Conservation (phyloP, 805 yeast genomes). For the Kurtzmaniella fragi region DNA sequence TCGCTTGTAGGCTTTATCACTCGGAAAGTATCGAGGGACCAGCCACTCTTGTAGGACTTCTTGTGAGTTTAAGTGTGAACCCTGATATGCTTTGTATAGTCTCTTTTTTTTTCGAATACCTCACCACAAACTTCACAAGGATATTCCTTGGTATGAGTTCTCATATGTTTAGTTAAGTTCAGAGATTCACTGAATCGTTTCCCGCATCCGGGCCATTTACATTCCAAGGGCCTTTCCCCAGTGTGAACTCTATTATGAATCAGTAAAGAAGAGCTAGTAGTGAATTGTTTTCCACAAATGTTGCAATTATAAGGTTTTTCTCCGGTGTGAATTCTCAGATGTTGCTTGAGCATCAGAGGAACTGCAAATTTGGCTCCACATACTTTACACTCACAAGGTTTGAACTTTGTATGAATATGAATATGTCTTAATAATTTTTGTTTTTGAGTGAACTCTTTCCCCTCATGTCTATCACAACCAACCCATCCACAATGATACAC, state of each 20-base stretch:
- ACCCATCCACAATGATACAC: constrained; percentile 73
- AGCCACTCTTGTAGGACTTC: neutral
- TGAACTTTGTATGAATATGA: constrained; percentile 80
- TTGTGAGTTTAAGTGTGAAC: neutral
- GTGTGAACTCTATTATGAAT: constrained; percentile 85
- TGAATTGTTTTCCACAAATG: constrained; percentile 70
- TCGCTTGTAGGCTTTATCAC: no score
- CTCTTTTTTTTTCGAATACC: constrained; percentile 44
- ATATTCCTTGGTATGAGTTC: constrained; percentile 57
- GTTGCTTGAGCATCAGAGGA: constrained; percentile 74
- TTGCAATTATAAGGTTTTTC: constrained; percentile 81
- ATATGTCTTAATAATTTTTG: constrained; percentile 85
- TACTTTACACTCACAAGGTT: constrained; percentile 66
- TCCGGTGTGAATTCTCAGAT: constrained; percentile 79
- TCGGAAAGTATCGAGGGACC: no score
- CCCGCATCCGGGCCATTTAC: constrained; percentile 77
- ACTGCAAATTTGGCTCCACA: constrained; percentile 76
- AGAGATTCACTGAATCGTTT: constrained; percentile 86
- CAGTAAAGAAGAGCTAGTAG: constrained; percentile 76
- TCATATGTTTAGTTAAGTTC: constrained; percentile 83
- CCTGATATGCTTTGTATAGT: constrained; percentile 35
- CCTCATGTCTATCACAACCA: constrained; percentile 60
- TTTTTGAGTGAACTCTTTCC: constrained; percentile 66
- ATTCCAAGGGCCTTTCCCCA: constrained; percentile 81
- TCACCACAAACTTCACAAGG: constrained; percentile 50